Evolutionary conservation across 257 asterid species (phyloP), one percentile per base, ranked within the genome.

Genomic region (Petunia secreta): DNA sequence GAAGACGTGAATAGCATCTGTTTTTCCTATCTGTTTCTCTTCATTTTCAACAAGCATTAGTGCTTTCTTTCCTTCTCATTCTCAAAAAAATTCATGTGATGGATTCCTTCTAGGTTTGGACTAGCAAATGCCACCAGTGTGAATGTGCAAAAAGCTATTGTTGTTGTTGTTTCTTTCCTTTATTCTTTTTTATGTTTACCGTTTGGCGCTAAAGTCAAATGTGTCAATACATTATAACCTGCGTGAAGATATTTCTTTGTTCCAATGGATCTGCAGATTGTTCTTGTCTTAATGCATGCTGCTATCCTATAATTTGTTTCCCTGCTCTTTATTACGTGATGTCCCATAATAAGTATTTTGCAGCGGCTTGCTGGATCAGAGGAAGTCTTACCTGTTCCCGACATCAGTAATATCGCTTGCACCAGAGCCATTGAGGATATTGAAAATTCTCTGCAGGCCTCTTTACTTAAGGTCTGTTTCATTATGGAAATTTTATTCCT

Each of bases 291-390:
- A 50, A 34, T 50, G 52, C 16, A 0, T 48, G 13, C 78, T 48
- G 34, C 46, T 50, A 36, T 73, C 62, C 62, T 50, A 13, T 62
- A 48, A 50, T 54, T 48, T 11, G 43, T 15, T 69, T 73, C 11
- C 36, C 48, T 52, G 36, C 36, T 73, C 62, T 50, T 73, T 73
- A 73, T 50, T 36, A 6, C 52, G 78, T 73, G 60, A 52, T 73
- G 10, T 73, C 36, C 5, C 78, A 34, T 60, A 43, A 73, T 13
- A 36, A 63, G 44, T 78, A 85, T 64, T 14, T 25, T 87, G 82
- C 94, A 95, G 98, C 90, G 97, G 85, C 96, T 93, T 83, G 90
- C 89, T 80, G 93, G 95, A 68, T 89, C 92, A 57, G 99, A 95
- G 86, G 99, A 95, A 86, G 83, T 87, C 80, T 84, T 92, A 80